Percentiles rank a stretch among this genome's conserved stretches.
Conservation (phyloP, 2,329 filamentous ascomycete genomes). For the Cordyceps fumosorosea region DNA sequence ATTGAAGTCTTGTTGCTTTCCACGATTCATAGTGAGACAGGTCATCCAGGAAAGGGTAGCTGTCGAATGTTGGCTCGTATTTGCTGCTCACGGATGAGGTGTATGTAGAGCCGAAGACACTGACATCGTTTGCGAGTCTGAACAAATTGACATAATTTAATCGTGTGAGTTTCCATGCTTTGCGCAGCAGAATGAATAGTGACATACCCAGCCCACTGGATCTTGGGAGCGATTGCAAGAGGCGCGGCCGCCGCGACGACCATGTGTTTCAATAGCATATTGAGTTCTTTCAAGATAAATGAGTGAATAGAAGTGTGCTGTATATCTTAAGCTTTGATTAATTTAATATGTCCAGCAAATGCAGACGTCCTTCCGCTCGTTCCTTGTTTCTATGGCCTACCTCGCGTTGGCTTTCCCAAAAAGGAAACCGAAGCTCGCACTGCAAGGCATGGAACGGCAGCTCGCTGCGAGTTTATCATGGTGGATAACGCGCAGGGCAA, state of each 20-base stretch:
- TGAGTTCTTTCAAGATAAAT: too few species aligned
- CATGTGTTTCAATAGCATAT: neutral
- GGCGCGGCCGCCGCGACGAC: neutral
- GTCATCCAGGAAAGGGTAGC: neutral
- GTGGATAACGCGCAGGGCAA: too few species aligned
- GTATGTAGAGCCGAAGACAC: neutral
- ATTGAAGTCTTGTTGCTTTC: neutral
- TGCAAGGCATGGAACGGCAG: too few species aligned
- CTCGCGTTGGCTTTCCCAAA: too few species aligned
- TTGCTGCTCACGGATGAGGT: neutral
- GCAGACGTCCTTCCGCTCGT: too few species aligned
- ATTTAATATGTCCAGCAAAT: too few species aligned
- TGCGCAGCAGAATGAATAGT: neutral
- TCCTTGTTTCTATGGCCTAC: too few species aligned
- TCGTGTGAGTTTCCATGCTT: neutral
- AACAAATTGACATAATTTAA: neutral
- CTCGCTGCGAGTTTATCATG: too few species aligned
- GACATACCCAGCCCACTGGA: slow-evolving; percentile 3
- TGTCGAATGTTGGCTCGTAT: neutral
- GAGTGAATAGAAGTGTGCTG: too few species aligned
- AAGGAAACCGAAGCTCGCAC: too few species aligned
- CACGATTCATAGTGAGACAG: neutral
- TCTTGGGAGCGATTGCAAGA: neutral
- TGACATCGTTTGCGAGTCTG: neutral
- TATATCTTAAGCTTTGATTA: too few species aligned